Evolutionary conservation across 306 rosid genomes (phyloP).

Genomic region (Arachis hypogaea): DNA sequence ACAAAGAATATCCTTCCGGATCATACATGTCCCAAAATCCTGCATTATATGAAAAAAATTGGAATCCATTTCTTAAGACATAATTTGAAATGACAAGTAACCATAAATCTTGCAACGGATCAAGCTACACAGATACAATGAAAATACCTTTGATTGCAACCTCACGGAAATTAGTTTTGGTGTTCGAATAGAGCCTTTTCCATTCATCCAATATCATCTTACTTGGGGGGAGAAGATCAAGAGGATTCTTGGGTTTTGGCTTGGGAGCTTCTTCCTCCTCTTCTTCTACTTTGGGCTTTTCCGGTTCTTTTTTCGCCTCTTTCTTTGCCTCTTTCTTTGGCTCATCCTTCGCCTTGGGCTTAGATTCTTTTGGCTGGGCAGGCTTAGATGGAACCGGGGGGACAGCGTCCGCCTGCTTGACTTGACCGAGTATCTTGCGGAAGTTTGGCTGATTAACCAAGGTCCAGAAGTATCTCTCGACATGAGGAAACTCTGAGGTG

Average conservation of each 20-base stretch:
- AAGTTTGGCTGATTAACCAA: constrained; percentile 74
- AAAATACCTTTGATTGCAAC: constrained; percentile 72
- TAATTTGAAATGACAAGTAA: background rate
- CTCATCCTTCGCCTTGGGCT: constrained; percentile 57
- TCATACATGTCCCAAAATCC: constrained; percentile 96
- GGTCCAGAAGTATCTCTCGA: constrained; percentile 84
- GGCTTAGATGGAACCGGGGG: constrained; percentile 61
- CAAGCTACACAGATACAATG: background rate
- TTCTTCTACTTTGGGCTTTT: constrained; percentile 54
- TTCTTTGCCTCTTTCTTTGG: constrained; percentile 70
- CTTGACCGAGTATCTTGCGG: constrained; percentile 68
- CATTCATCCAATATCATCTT: constrained; percentile 81
- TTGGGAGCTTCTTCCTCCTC: constrained; percentile 72
- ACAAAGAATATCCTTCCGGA: constrained; percentile 82
- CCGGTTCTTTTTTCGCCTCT: constrained; percentile 35
- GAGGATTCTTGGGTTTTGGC: constrained; percentile 76
- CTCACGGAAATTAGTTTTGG: constrained; percentile 79
- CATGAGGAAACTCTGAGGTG: constrained; percentile 82
- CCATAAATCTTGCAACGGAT: background rate
- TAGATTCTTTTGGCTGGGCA: constrained; percentile 55
- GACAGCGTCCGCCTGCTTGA: constrained; percentile 61
- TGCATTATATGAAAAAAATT: constrained; percentile 25
- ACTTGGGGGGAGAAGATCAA: constrained; percentile 82
- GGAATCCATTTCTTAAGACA: no score
- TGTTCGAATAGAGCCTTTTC: constrained; percentile 85